phyloP scores from a whole-genome alignment of 148 eudicot genomes.

The Vaccinium myrtillus region DNA sequence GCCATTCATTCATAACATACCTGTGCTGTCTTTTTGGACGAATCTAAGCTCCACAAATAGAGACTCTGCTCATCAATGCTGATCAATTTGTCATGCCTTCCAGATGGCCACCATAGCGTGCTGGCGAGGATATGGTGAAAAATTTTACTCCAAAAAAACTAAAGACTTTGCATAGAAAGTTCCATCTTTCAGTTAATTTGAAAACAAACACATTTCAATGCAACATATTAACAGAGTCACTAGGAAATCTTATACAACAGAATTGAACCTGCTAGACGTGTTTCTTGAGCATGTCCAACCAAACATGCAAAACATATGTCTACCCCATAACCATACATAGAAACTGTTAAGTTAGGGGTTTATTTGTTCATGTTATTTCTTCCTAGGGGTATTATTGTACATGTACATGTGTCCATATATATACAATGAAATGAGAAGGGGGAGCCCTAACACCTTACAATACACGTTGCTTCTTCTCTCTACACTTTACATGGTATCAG shows the following conservation, averaged over 20 bases:
- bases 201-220: not conserved
- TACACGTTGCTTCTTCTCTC: too few species aligned
- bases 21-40: slow-evolving; percentile 93
- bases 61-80: slow-evolving; percentile 94
- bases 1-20: slow-evolving; percentile 28
- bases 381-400: too few species aligned
- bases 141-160: not conserved
- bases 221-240: not conserved
- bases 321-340: not conserved
- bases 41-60: slow-evolving; percentile 85
- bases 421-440: too few species aligned
- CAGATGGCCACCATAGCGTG: slow-evolving; percentile 96
- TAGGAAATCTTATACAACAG: not conserved
- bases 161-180: not conserved
- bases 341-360: too few species aligned
- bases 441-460: too few species aligned
- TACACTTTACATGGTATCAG: too few species aligned
- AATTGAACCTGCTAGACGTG: not conserved
- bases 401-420: too few species aligned
- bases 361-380: too few species aligned
- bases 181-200: not conserved
- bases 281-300: not conserved
- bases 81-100: slow-evolving; percentile 85
- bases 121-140: slow-evolving; percentile 39
- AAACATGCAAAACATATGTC: not conserved